Percentiles rank a stretch among this genome's conserved stretches.
Conservation (phyloP, 2,329 filamentous ascomycete genomes). For the Xylariaceae sp. region DNA sequence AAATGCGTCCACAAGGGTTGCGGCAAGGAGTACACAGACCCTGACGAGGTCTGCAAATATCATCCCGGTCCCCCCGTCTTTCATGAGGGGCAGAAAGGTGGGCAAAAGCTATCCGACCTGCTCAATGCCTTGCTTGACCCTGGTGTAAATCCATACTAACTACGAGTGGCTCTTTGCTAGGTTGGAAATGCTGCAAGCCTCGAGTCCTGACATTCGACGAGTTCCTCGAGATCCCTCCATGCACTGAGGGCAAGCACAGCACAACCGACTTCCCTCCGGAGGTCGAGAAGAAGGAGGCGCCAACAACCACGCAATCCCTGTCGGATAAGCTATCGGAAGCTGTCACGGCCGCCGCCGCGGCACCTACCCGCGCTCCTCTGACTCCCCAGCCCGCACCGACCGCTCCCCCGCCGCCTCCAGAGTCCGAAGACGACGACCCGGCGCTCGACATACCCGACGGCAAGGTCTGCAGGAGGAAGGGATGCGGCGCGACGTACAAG, state of each 20-base stretch:
- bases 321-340: slow-evolving; percentile 39
- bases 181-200: slow-evolving; percentile 98
- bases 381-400: slow-evolving; percentile 43
- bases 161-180: no score
- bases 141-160: no score
- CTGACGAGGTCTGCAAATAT: slow-evolving; percentile 79
- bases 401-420: slow-evolving; percentile 57
- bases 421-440: slow-evolving; percentile 85
- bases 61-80: slow-evolving; percentile 93
- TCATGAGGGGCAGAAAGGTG: slow-evolving; percentile 98
- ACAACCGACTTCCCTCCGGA: slow-evolving; percentile 67
- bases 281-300: slow-evolving; percentile 53
- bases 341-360: slow-evolving; percentile 34
- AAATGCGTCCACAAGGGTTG: slow-evolving; percentile 98
- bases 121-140: no score
- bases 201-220: slow-evolving; percentile 97
- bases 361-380: slow-evolving; percentile 35
- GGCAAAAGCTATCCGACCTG: slow-evolving; percentile 22
- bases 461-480: slow-evolving; percentile 70
- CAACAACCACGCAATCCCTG: slow-evolving; percentile 36
- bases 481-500: slow-evolving; percentile 64
- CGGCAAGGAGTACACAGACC: slow-evolving; percentile 78
- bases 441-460: slow-evolving; percentile 66
- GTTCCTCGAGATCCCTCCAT: slow-evolving; percentile 87
- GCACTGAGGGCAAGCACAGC: slow-evolving; percentile 88